Evolutionary conservation across 129 eudicot species (phyloP).

Genomic region (Saposhnikovia divaricata): DNA sequence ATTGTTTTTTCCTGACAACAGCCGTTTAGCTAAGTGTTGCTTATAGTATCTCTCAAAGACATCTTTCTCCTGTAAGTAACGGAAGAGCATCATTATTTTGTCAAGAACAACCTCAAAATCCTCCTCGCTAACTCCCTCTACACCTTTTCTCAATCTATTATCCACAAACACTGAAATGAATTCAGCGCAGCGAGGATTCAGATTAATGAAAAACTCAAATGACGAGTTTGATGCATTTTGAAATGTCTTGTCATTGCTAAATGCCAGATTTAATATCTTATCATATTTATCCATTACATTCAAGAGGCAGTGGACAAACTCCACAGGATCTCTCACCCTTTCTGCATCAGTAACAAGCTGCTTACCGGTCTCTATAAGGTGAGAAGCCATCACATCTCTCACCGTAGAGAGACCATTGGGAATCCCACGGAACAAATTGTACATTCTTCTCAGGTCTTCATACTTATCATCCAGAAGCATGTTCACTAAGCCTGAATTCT

Average conservation of each 20-base stretch:
- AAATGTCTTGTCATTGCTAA: conserved; percentile 63
- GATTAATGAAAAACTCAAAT: conserved; percentile 57
- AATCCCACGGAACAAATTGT: conserved; percentile 50
- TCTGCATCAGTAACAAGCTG: conserved; percentile 75
- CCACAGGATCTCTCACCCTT: conserved; percentile 65
- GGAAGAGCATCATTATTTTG: conserved; percentile 70
- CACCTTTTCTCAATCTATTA: conserved; percentile 59
- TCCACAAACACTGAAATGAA: conserved; percentile 70
- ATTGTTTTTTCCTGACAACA: conserved; percentile 27
- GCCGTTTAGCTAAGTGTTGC: conserved; percentile 27
- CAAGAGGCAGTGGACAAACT: conserved; percentile 62
- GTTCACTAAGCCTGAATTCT: conserved; percentile 65
- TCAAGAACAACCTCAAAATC: conserved; percentile 59
- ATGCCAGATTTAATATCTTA: conserved; percentile 42
- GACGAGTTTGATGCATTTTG: conserved; percentile 74
- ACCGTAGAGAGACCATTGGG: conserved; percentile 41
- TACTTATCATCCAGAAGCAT: too few relatives aligned
- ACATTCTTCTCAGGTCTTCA: conserved; percentile 40
- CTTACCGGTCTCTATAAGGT: conserved; percentile 57
- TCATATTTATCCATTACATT: conserved; percentile 51
- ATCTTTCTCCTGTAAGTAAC: conserved; percentile 41
- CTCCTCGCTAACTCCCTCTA: conserved; percentile 69
- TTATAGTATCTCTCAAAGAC: conserved; percentile 25
- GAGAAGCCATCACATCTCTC: conserved; percentile 62
- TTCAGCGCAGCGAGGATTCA: conserved; percentile 64